Evolutionary conservation across 345 rosid species (phyloP).

Genomic region (Eucalyptus marginata): DNA sequence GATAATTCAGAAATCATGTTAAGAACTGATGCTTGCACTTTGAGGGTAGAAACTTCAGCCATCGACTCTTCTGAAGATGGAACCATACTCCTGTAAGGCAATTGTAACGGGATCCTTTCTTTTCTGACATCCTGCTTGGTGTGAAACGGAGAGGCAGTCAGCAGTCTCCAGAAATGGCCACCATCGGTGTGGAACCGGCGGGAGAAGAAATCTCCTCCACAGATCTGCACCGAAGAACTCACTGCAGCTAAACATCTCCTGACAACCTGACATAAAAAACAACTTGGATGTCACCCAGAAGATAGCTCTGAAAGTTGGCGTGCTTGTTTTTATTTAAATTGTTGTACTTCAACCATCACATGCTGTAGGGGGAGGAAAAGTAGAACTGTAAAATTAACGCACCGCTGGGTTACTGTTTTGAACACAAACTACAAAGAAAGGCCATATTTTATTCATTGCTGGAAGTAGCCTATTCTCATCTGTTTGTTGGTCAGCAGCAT

Average conservation of each 20-base stretch:
- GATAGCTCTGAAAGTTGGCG: neutral
- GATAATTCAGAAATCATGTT: constrained; percentile 70
- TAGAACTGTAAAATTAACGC: neutral
- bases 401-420: constrained; percentile 62
- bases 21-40: constrained; percentile 72
- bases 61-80: constrained; percentile 24
- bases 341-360: neutral
- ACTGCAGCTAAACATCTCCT: constrained; percentile 51
- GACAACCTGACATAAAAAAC: constrained; percentile 35
- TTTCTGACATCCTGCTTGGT: constrained; percentile 29
- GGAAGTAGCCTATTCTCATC: constrained; percentile 89
- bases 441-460: constrained; percentile 90
- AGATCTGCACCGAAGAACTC: constrained; percentile 41
- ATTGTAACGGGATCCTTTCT: constrained; percentile 37
- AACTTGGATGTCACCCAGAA: neutral
- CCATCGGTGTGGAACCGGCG: constrained; percentile 82
- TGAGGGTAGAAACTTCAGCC: constrained; percentile 68
- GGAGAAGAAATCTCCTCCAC: constrained; percentile 93
- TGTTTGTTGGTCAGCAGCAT: constrained; percentile 44
- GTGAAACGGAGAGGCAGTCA: constrained; percentile 56
- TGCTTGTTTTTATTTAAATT: neutral
- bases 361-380: neutral
- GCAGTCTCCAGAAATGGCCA: constrained; percentile 70
- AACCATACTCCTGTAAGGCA: constrained; percentile 55
- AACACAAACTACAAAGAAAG: constrained; percentile 60